Conservation (phyloP, 2,329 filamentous ascomycete species). For the Fusarium sp. region DNA sequence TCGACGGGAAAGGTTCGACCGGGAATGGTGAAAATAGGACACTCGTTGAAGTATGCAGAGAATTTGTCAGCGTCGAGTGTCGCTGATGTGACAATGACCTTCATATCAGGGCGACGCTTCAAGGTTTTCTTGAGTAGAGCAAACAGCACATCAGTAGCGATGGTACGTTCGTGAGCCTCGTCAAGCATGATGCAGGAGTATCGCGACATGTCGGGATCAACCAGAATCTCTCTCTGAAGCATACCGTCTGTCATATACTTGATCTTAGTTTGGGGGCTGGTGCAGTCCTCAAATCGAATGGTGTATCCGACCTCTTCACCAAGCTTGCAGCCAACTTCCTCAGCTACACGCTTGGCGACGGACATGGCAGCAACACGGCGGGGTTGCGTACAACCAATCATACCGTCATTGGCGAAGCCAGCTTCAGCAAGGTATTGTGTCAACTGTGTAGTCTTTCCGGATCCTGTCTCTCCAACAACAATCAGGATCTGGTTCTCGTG, state of each 20-base stretch:
- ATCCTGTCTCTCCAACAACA: slow-evolving; percentile 96
- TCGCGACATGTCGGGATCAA: slow-evolving; percentile 87
- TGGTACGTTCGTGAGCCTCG: slow-evolving; percentile 96
- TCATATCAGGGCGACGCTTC: slow-evolving; percentile 85
- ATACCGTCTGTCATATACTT: slow-evolving; percentile 99
- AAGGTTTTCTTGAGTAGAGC: slow-evolving; percentile 93
- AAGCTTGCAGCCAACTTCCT: slow-evolving; percentile 91
- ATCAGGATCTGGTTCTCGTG: slow-evolving; percentile 90
- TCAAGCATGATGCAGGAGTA: slow-evolving; percentile 99
- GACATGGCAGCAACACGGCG: slow-evolving; percentile 98
- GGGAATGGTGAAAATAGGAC: slow-evolving; percentile 96
- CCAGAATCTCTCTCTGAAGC: slow-evolving; percentile 92
- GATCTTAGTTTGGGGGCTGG: slow-evolving; percentile 87
- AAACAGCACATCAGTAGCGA: slow-evolving; percentile 95
- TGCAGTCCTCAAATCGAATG: slow-evolving; percentile 96
- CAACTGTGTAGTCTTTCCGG: slow-evolving; percentile 95
- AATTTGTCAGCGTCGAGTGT: slow-evolving; percentile 98
- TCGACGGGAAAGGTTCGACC: slow-evolving; percentile 96
- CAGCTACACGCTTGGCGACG: slow-evolving; percentile 94
- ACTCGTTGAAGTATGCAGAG: slow-evolving; percentile 93
- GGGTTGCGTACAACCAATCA: slow-evolving; percentile 96
- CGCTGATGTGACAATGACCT: slow-evolving; percentile 95
- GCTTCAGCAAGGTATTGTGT: slow-evolving; percentile 95
- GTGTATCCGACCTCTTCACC: slow-evolving; percentile 96
- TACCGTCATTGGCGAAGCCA: slow-evolving; percentile 85